phyloP scores from a whole-genome alignment of 2,329 filamentous ascomycete genomes.

The Metarhizium humberi region DNA sequence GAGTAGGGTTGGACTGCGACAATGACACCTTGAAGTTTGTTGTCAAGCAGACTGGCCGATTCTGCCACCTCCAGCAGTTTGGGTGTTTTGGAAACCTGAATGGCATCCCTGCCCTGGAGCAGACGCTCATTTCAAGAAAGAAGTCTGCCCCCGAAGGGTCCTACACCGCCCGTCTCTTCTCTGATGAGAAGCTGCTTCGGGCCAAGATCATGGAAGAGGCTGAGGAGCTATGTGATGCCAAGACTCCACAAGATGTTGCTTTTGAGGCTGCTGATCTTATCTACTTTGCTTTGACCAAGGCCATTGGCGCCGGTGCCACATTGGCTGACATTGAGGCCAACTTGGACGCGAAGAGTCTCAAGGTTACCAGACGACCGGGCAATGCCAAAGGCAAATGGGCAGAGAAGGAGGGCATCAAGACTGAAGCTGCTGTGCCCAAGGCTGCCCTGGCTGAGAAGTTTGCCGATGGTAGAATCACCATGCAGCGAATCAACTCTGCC shows the following conservation, averaged over 20 bases:
- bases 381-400: constrained; percentile 93
- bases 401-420: constrained; percentile 64
- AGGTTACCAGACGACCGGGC: constrained; percentile 86
- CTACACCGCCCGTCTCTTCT: constrained; percentile 89
- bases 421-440: constrained; percentile 26
- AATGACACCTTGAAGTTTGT: constrained; percentile 85
- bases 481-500: constrained; percentile 69
- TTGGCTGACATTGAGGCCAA: constrained; percentile 86
- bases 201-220: constrained; percentile 99
- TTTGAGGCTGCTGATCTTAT: constrained; percentile 93
- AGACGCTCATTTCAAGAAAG: constrained; percentile 77
- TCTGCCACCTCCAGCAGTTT: constrained; percentile 88
- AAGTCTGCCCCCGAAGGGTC: constrained; percentile 76
- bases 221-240: constrained; percentile 84
- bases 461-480: constrained; percentile 55
- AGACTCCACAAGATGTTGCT: constrained; percentile 71
- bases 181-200: constrained; percentile 76
- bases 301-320: constrained; percentile 72
- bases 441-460: constrained; percentile 24
- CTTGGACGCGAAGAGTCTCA: constrained; percentile 87
- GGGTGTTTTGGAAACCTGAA: constrained; percentile 84
- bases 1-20: constrained; percentile 84
- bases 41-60: constrained; percentile 81
- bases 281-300: constrained; percentile 92
- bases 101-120: constrained; percentile 76